phyloP scores from a whole-genome alignment of 352 stramenopile species.

The Globisporangium splendens region DNA sequence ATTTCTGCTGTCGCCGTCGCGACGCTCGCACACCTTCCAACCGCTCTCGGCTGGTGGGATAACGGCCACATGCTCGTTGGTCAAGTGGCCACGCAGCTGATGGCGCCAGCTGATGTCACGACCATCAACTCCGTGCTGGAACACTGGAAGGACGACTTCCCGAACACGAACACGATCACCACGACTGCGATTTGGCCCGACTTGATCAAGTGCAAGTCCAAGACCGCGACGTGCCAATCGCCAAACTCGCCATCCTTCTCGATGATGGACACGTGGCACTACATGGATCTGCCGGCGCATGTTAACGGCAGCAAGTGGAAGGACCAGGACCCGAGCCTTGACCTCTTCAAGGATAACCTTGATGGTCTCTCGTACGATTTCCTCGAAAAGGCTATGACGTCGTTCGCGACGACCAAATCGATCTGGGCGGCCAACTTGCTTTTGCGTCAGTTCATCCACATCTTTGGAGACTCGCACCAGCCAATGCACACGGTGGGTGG shows the following conservation, averaged over 20 bases:
- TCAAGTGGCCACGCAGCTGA: conserved; percentile 47
- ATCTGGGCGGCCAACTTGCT: conserved; percentile 57
- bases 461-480: conserved; percentile 63
- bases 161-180: conserved; percentile 46
- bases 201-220: conserved; percentile 52
- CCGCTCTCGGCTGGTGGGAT: conserved; percentile 47
- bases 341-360: conserved; percentile 47
- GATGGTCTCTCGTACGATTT: conserved; percentile 42
- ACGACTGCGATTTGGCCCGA: conserved; percentile 55
- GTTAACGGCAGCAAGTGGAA: conserved; percentile 41
- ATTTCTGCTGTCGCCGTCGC: conserved; percentile 15
- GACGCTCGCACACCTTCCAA: conserved; percentile 16
- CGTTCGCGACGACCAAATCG: conserved; percentile 61
- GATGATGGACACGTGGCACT: conserved; percentile 31
- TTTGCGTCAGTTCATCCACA: conserved; percentile 69
- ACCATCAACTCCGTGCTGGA: conserved; percentile 48
- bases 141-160: conserved; percentile 50
- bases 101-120: conserved; percentile 33
- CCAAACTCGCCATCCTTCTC: conserved; percentile 35
- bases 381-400: conserved; percentile 40
- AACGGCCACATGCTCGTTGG: conserved; percentile 64
- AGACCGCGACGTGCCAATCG: conserved; percentile 32
- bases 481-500: conserved; percentile 50
- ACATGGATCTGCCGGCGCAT: conserved; percentile 58
- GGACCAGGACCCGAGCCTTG: conserved; percentile 35